phyloP scores from a whole-genome alignment of 176 grass and related monocot genomes.

The Eragrostis nindensis region DNA sequence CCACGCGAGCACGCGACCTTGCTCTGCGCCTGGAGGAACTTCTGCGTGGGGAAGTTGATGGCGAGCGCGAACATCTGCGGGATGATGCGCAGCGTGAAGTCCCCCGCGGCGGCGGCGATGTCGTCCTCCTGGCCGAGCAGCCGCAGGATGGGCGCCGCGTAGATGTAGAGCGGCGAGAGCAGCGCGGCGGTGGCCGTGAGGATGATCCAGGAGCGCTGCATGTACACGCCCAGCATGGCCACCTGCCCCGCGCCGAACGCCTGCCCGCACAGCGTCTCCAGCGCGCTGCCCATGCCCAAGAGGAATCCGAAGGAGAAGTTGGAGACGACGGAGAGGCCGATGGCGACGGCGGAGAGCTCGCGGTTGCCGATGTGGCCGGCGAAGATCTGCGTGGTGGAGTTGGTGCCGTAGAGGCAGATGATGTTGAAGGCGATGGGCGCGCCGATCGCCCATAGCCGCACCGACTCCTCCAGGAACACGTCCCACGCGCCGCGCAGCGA shows the following conservation, averaged over 20 bases:
- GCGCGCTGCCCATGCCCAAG: conserved; percentile 76
- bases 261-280: conserved; percentile 89
- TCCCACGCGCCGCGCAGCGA: conserved; percentile 33
- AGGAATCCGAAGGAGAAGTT: conserved; percentile 97
- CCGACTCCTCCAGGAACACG: conserved; percentile 56
- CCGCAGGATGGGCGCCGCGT: conserved; percentile 50
- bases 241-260: conserved; percentile 78
- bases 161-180: conserved; percentile 74
- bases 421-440: conserved; percentile 84
- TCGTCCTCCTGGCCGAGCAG: conserved; percentile 67
- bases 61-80: conserved; percentile 89
- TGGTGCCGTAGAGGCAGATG: conserved; percentile 71
- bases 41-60: conserved; percentile 83
- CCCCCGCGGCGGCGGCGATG: conserved; percentile 62
- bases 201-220: conserved; percentile 88
- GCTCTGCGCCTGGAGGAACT: conserved; percentile 91
- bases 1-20: conserved; percentile 71
- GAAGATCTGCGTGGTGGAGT: conserved; percentile 80
- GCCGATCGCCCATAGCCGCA: conserved; percentile 63
- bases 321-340: conserved; percentile 70
- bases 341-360: conserved; percentile 76
- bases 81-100: conserved; percentile 63
- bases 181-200: conserved; percentile 56
- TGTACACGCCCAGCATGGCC: conserved; percentile 78
- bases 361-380: conserved; percentile 82